Evolutionary conservation across 352 stramenopile genomes (phyloP).

Genomic region (Globisporangium okanoganense): DNA sequence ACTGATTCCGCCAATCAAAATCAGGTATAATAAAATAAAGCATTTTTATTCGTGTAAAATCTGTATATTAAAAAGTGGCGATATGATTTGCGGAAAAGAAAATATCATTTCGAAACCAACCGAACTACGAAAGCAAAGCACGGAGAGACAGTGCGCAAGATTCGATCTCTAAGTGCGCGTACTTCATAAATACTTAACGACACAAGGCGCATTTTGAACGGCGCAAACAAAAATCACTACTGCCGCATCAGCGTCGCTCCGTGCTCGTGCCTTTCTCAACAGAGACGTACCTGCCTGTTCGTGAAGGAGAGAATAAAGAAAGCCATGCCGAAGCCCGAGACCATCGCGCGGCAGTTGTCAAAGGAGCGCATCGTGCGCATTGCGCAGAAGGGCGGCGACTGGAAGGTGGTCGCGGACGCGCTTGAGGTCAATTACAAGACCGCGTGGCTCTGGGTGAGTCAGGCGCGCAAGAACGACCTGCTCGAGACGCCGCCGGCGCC

Average conservation of each 20-base stretch:
- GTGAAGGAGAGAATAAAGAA: neutral
- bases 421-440: slow-evolving; percentile 23
- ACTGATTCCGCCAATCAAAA: too few species aligned
- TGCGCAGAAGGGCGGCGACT: slow-evolving; percentile 19
- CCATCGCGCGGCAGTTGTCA: slow-evolving; percentile 14
- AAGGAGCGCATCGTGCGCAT: slow-evolving; percentile 20
- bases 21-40: too few species aligned
- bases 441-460: slow-evolving; percentile 20
- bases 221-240: neutral
- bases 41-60: too few species aligned
- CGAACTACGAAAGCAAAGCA: neutral
- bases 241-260: neutral
- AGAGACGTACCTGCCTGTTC: too few species aligned
- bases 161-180: neutral
- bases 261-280: neutral
- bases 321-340: slow-evolving; percentile 18
- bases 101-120: slow-evolving; percentile 9
- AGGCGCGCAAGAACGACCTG: slow-evolving; percentile 18
- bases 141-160: neutral
- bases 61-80: too few species aligned
- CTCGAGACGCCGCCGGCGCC: slow-evolving; percentile 10
- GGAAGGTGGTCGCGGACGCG: slow-evolving; percentile 16
- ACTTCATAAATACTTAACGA: neutral
- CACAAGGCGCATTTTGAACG: neutral
- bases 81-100: too few species aligned